Evolutionary conservation across 495 filamentous ascomycete species (phyloP).

Genomic region (Tuber calosporum): DNA sequence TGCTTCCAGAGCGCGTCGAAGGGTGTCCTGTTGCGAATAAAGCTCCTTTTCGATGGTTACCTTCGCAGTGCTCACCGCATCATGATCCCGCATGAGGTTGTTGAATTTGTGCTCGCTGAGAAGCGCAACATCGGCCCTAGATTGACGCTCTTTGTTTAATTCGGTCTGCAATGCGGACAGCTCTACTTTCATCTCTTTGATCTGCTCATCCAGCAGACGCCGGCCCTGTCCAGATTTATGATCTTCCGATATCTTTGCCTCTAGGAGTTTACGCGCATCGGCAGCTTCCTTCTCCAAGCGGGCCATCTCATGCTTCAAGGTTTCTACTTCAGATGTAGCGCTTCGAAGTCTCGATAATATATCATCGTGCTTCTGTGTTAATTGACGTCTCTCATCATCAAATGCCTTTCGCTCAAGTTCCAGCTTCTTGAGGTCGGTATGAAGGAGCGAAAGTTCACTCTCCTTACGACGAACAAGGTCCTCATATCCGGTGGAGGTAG

Average conservation of each 20-base stretch:
- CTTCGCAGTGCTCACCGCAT: constrained; percentile 86
- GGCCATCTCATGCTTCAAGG: constrained; percentile 71
- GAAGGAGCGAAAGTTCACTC: constrained; percentile 78
- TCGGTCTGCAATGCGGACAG: constrained; percentile 80
- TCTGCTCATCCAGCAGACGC: constrained; percentile 77
- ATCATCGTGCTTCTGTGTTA: constrained; percentile 70
- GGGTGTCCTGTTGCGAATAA: constrained; percentile 91
- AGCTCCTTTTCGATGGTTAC: constrained; percentile 98
- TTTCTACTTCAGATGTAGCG: constrained; percentile 78
- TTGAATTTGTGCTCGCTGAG: constrained; percentile 82
- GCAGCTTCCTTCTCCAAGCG: constrained; percentile 81
- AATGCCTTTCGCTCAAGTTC: constrained; percentile 68
- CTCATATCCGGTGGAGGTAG: constrained; percentile 89
- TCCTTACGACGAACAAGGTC: constrained; percentile 88
- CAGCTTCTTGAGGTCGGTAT: constrained; percentile 69
- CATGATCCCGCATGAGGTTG: constrained; percentile 73
- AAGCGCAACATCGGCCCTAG: constrained; percentile 89
- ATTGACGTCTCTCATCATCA: constrained; percentile 63
- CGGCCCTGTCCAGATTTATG: constrained; percentile 76
- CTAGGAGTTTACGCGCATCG: constrained; percentile 76
- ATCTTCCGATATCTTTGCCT: constrained; percentile 83
- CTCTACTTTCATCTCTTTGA: constrained; percentile 75
- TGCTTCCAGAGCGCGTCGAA: constrained; percentile 79
- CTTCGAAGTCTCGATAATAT: constrained; percentile 71
- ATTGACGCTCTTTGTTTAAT: constrained; percentile 84